Evolutionary conservation across 2,329 filamentous ascomycete genomes (phyloP).

Genomic region (Metarhizium humberi): DNA sequence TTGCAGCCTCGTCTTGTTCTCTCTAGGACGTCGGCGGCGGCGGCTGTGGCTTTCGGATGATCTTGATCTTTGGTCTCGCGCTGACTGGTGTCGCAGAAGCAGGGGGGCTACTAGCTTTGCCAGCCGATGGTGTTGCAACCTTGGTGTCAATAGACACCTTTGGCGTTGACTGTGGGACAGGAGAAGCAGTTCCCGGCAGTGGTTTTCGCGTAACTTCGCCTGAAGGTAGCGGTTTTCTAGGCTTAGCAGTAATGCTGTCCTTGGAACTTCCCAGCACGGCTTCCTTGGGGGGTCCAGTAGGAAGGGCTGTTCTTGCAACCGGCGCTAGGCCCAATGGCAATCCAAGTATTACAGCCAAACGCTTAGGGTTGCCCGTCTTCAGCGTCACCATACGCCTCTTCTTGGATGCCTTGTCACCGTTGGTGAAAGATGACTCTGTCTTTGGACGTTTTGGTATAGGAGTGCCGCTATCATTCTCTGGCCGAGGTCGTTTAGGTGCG

Average conservation of each 20-base stretch:
- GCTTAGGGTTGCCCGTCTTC: slow-evolving; percentile 23
- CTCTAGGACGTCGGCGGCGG: slow-evolving; percentile 13
- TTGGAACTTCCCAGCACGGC: slow-evolving; percentile 13
- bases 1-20: neutral
- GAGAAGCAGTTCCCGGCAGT: slow-evolving; percentile 20
- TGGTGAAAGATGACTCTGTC: slow-evolving; percentile 12
- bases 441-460: slow-evolving; percentile 31
- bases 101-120: slow-evolving; percentile 16
- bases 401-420: slow-evolving; percentile 14
- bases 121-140: slow-evolving; percentile 11
- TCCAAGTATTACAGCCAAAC: slow-evolving; percentile 25
- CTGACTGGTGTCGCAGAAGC: slow-evolving; percentile 13
- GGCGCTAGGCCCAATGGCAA: slow-evolving; percentile 13
- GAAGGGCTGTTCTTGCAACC: slow-evolving; percentile 22
- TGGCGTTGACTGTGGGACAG: slow-evolving; percentile 12
- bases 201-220: slow-evolving; percentile 21
- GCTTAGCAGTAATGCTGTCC: slow-evolving; percentile 24
- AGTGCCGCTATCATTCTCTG: slow-evolving; percentile 24
- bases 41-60: slow-evolving; percentile 24
- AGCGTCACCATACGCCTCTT: slow-evolving; percentile 28
- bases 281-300: slow-evolving; percentile 20
- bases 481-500: slow-evolving; percentile 24
- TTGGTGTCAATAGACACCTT: slow-evolving; percentile 17
- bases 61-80: slow-evolving; percentile 26
- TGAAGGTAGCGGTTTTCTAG: slow-evolving; percentile 25